Evolutionary conservation across 257 asterid species (phyloP), one percentile per base, ranked within the genome.

Genomic region (Ballota nigra): DNA sequence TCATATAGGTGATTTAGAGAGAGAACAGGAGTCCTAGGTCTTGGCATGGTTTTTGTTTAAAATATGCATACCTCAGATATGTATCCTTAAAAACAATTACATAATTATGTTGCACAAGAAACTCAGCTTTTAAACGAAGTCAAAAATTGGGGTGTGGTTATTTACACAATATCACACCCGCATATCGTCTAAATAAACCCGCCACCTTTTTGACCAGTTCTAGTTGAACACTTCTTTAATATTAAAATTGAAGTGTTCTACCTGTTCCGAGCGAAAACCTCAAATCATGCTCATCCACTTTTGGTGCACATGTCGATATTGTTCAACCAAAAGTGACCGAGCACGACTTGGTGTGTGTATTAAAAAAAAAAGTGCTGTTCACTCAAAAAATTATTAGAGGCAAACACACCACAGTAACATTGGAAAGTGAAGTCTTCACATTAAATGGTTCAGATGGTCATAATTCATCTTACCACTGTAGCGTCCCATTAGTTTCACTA

Each of bases 401-500:
- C 58, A 52, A 13, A 18, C 58, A 0, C 55, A 18, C 58, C 15
- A 19, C 60, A 53, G 20, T 53, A 53, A 19, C 26, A 53, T 53
- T 53, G 29, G 15, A 53, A 22, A 53, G 60, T 19, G 60, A 19
- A 18, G 29, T 6, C 28, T 53, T 19, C 60, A 53, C 60, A 53
- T 20, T 53, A 53, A 52, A 53, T 8, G 15, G 60, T 19, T 53
- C 60, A 20, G 15, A 53, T 52, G 15, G 15, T 52, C 26, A 52
- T 19, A 19, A 9, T 19, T 51, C 5, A 20, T 19, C 57, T 53
- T 53, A 66, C 34, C 60, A 53, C 60, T 53, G 5, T 92, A 84
- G 70, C 96, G 98, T 40, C 98, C 98, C 96, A 92, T 89, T 75
- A 92, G 89, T 86, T 92, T 89, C 86, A 92, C 98, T 66, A 92